phyloP scores from a whole-genome alignment of 139 green algal genomes.

The Chlamydomonas incerta region DNA sequence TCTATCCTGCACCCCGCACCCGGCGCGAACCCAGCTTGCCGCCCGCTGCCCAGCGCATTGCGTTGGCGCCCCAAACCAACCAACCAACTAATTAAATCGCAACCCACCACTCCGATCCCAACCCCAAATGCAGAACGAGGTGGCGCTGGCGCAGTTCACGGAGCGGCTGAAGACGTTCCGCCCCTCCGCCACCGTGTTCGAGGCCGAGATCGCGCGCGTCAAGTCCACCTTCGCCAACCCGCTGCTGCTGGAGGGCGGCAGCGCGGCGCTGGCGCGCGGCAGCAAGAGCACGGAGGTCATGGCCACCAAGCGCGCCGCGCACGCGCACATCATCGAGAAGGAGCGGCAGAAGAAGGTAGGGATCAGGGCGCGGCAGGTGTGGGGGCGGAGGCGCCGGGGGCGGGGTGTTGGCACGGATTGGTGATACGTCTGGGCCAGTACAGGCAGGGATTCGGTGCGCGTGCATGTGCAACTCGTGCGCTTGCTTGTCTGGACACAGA shows the following conservation, averaged over 20 bases:
- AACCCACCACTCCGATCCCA: slow-evolving; percentile 18
- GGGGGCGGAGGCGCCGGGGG: background rate
- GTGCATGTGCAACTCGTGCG: no score
- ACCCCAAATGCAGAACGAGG: slow-evolving; percentile 60
- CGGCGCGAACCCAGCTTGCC: no score
- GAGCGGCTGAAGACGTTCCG: slow-evolving; percentile 79
- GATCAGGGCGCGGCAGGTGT: background rate
- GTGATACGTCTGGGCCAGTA: no score
- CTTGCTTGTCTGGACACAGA: no score
- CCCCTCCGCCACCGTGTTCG: slow-evolving; percentile 89
- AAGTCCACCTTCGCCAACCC: slow-evolving; percentile 38
- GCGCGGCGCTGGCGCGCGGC: slow-evolving; percentile 21
- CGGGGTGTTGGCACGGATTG: no score
- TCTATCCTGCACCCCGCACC: no score
- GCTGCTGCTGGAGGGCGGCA: slow-evolving; percentile 45
- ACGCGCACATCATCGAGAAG: slow-evolving; percentile 70
- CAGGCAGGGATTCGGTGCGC: no score
- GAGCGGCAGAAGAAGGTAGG: slow-evolving; percentile 47
- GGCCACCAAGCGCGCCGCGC: slow-evolving; percentile 72
- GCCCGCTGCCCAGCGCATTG: no score
- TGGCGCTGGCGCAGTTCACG: slow-evolving; percentile 76
- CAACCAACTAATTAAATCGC: background rate
- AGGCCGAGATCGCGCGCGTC: slow-evolving; percentile 79
- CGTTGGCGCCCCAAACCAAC: no score
- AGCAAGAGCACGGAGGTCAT: slow-evolving; percentile 76